These are phyloP conservation scores for Cyberlindnera mississippiensis DNA, from an alignment of 805 yeast genomes.

Conservation along the genomic window DNA sequence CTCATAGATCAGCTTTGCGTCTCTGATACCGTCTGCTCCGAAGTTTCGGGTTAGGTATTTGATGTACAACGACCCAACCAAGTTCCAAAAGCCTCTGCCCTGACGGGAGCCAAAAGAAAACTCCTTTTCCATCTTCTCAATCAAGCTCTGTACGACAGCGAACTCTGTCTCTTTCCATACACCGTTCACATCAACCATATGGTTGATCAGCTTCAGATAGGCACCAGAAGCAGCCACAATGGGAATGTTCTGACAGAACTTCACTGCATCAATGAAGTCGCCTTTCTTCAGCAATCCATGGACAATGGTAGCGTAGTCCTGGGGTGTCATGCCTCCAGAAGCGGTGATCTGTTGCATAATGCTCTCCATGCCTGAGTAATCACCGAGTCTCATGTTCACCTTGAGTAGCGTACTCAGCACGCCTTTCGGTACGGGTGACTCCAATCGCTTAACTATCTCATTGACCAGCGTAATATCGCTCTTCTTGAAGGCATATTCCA, in stretches of 20 bases:
- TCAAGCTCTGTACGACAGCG: slow-evolving; percentile 16
- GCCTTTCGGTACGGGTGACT: slow-evolving; percentile 16
- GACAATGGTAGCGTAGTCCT: slow-evolving; percentile 21
- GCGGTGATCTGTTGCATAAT: slow-evolving; percentile 19
- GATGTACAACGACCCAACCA: slow-evolving; percentile 20
- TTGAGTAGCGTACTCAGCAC: slow-evolving; percentile 16
- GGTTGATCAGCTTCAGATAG: slow-evolving; percentile 15
- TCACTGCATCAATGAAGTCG: slow-evolving; percentile 10
- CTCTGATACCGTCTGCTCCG: slow-evolving; percentile 6
- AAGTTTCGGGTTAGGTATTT: slow-evolving; percentile 16
- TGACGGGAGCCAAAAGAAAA: slow-evolving; percentile 1
- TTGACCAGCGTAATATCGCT: slow-evolving; percentile 16
- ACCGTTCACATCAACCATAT: slow-evolving; percentile 10
- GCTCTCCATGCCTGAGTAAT: slow-evolving; percentile 19
- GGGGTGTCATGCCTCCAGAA: slow-evolving; percentile 12
- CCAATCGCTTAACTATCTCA: slow-evolving; percentile 10
- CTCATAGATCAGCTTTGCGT: slow-evolving; percentile 13
- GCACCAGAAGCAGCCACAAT: slow-evolving; percentile 5
- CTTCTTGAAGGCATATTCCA: slow-evolving; percentile 11
- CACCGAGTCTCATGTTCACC: slow-evolving; percentile 18
- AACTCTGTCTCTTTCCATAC: slow-evolving; percentile 12
- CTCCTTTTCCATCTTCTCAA: slow-evolving; percentile 11
- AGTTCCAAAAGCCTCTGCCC: slow-evolving; percentile 17
- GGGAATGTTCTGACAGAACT: slow-evolving; percentile 5
- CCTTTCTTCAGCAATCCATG: slow-evolving; percentile 16